Evolutionary conservation across 2,329 filamentous ascomycete species (phyloP), one percentile per base, ranked within the genome.

Genomic region (Lachnellula cervina): DNA sequence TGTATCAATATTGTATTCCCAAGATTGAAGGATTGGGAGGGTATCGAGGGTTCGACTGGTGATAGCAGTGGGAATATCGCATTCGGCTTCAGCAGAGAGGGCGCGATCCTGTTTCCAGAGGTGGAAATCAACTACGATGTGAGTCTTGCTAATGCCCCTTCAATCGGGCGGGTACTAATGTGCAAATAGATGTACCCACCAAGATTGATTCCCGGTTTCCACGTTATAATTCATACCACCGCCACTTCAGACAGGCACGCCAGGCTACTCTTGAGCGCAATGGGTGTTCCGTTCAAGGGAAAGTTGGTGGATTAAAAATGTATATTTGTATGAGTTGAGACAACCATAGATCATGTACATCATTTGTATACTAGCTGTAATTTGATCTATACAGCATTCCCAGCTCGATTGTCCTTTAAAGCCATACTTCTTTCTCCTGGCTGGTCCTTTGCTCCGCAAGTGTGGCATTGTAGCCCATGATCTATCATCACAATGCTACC

Each of bases 121-220:
- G 83, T 99, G 46, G 92, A 97, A 73, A 84, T 90, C 66, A 97
- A 96, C 76, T 96, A 94, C 69, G 90, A 96, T 74, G 90, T 96
- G 75, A 80, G 89, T 81, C 53, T 38, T 44, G 37, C 5, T 44
- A 1, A 21, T 19, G n/a, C 4, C 19, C 19, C 6, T 13, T n/a
- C 42, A 9, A 5, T 21, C 21, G 2, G n/a, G 11, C 37, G 45
- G 14, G 19, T 54, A 56, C 52, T 54, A 62, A 60, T 62, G 58
- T 25, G 53, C 46, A 19, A 46, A 17, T 46, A 84, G 79, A 80
- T 83, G 74, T 84, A 83, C 66, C 81, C 80, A 45, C 72, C 78
- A 54, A 77, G 77, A 38, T 63, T 69, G 63, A 70, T 71, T 55
- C 68, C 69, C 14, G 69, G 69, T 51, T 70, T 71, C 59, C 69